Conservation (phyloP, 176 grass and related monocot species). For the Juncus effusus region DNA sequence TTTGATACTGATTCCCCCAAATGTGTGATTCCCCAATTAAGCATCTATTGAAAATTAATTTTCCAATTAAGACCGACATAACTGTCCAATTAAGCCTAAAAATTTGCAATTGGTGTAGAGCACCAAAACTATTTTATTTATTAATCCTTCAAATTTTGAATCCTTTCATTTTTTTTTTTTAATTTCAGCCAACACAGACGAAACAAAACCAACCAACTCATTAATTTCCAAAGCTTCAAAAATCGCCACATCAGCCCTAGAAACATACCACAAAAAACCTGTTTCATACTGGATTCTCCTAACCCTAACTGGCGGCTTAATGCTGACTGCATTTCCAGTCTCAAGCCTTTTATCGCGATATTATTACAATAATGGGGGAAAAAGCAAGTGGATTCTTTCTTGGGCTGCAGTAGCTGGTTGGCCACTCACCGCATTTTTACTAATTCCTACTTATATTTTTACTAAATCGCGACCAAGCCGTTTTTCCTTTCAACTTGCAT, state of each 20-base stretch:
- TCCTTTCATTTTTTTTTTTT: background rate
- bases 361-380: slow-evolving; percentile 67
- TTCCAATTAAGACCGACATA: background rate
- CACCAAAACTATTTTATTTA: no score
- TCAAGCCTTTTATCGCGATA: slow-evolving; percentile 73
- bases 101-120: no score
- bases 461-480: slow-evolving; percentile 45
- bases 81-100: background rate
- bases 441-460: slow-evolving; percentile 42
- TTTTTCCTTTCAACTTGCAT: slow-evolving; percentile 33
- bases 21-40: background rate
- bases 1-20: no score
- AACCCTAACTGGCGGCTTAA: slow-evolving; percentile 33
- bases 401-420: slow-evolving; percentile 83
- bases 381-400: slow-evolving; percentile 91
- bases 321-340: slow-evolving; percentile 73
- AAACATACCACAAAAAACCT: slow-evolving; percentile 48
- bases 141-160: background rate
- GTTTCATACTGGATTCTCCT: slow-evolving; percentile 48
- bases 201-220: slow-evolving; percentile 5
- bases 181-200: background rate
- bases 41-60: background rate
- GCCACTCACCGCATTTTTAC: slow-evolving; percentile 50
- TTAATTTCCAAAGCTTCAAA: slow-evolving; percentile 24
- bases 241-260: slow-evolving; percentile 14